Evolutionary conservation across 75 land plant genomes (phyloP).

Genomic region (Picea glauca): DNA sequence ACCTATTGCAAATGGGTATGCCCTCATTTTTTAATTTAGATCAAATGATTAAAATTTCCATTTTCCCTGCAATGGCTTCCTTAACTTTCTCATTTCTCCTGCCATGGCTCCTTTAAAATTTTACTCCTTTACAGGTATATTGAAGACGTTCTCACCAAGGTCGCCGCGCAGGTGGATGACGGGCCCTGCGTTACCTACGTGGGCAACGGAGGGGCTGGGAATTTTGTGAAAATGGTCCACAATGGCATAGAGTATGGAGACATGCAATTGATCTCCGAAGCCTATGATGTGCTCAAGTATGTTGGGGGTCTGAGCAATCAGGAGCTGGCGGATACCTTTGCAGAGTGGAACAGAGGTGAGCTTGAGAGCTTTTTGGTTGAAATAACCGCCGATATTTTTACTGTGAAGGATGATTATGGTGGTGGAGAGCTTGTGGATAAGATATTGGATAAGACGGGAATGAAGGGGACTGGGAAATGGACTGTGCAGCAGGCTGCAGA

Average conservation of each 20-base stretch:
- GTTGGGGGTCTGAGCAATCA: conserved; percentile 39
- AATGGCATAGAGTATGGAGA: conserved; percentile 58
- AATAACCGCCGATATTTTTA: conserved; percentile 47
- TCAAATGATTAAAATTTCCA: no score
- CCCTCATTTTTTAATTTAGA: no score
- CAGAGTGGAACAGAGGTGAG: conserved; percentile 53
- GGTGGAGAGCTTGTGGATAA: conserved; percentile 44
- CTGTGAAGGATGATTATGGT: conserved; percentile 30
- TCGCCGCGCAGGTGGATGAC: conserved; percentile 39
- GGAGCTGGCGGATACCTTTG: conserved; percentile 32
- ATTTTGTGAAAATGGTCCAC: conserved; percentile 52
- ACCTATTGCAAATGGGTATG: no score
- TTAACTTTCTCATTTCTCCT: no score
- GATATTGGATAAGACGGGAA: conserved; percentile 45
- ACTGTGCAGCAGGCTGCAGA: conserved; percentile 56
- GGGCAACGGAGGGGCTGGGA: conserved; percentile 45
- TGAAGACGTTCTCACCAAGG: conserved; percentile 25
- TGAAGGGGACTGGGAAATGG: conserved; percentile 54
- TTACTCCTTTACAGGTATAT: conserved; percentile 24
- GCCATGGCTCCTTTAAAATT: no score
- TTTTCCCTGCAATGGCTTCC: no score
- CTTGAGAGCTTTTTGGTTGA: conserved; percentile 53
- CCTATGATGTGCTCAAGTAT: conserved; percentile 35
- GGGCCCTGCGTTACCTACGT: conserved; percentile 56
- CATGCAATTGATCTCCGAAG: conserved; percentile 56